phyloP scores from a whole-genome alignment of 139 green algal genomes.

The Pleodorina starrii region DNA sequence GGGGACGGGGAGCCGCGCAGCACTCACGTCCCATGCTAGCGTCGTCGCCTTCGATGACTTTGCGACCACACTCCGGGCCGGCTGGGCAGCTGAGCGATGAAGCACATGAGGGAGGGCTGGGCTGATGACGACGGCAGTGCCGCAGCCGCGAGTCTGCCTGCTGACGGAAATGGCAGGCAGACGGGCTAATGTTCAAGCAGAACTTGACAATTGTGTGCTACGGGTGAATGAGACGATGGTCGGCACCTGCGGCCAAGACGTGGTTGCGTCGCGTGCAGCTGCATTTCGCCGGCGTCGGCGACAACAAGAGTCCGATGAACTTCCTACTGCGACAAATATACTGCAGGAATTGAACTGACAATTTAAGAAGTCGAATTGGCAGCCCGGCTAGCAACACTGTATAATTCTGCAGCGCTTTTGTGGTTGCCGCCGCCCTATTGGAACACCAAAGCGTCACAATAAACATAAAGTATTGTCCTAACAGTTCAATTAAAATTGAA shows the following conservation, averaged over 20 bases:
- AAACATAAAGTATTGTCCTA: background rate
- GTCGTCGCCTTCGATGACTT: conserved; percentile 21
- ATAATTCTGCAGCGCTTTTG: background rate
- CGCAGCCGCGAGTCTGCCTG: background rate
- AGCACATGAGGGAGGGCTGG: background rate
- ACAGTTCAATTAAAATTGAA: background rate
- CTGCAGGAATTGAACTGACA: too few species aligned
- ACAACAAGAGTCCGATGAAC: background rate
- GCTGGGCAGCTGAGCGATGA: background rate
- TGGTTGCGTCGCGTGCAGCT: background rate
- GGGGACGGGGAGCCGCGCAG: background rate
- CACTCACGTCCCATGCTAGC: conserved; percentile 4
- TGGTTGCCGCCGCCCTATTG: background rate
- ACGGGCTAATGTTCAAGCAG: background rate
- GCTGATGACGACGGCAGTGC: background rate
- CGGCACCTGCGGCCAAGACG: background rate
- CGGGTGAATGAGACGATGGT: background rate
- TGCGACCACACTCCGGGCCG: background rate
- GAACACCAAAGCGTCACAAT: background rate
- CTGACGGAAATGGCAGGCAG: background rate
- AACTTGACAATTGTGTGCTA: background rate
- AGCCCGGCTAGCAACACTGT: background rate
- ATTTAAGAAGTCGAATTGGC: background rate
- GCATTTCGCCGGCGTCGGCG: background rate
- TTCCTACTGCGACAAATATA: background rate